Percentiles rank a stretch among this genome's conserved stretches.
Evolutionary conservation across 192 early-diverging fungal species (phyloP).

Genomic region (Tieghemiomyces parasiticus): DNA sequence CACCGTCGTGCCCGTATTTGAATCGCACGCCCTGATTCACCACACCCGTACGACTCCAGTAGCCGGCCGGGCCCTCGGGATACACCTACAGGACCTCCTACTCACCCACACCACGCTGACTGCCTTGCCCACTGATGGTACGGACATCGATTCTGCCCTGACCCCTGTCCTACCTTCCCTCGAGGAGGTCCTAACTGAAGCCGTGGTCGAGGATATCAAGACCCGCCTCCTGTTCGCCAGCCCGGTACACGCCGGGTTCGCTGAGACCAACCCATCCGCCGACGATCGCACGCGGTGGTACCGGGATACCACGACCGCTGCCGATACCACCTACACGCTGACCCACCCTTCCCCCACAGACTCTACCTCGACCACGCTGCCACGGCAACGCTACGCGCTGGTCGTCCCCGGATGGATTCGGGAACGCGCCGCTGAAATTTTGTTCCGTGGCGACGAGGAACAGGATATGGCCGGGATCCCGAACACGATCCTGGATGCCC

Average conservation of each 20-base stretch:
- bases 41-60: conserved; percentile 45
- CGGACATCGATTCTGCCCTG: too few species aligned
- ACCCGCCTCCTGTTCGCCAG: conserved; percentile 40
- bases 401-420: conserved; percentile 72
- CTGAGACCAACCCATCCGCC: not conserved
- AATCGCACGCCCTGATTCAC: conserved; percentile 46
- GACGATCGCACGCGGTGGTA: conserved; percentile 6
- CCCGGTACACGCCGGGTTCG: conserved; percentile 5
- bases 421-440: conserved; percentile 59
- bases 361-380: not conserved
- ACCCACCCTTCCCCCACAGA: not conserved
- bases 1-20: conserved; percentile 66
- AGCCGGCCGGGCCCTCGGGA: conserved; percentile 43
- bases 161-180: too few species aligned
- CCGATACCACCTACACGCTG: conserved; percentile 4
- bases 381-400: not conserved
- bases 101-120: conserved; percentile 29
- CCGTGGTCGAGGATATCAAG: conserved; percentile 51
- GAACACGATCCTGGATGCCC: conserved; percentile 32
- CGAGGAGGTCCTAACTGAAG: conserved; percentile 26
- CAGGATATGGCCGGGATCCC: conserved; percentile 42
- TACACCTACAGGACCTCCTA: conserved; percentile 40
- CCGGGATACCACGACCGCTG: conserved; percentile 4
- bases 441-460: conserved; percentile 59
- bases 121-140: too few species aligned